These are phyloP conservation scores for Spathaspora passalidarum DNA, from an alignment of 805 yeast species.

Conservation along the genomic window DNA sequence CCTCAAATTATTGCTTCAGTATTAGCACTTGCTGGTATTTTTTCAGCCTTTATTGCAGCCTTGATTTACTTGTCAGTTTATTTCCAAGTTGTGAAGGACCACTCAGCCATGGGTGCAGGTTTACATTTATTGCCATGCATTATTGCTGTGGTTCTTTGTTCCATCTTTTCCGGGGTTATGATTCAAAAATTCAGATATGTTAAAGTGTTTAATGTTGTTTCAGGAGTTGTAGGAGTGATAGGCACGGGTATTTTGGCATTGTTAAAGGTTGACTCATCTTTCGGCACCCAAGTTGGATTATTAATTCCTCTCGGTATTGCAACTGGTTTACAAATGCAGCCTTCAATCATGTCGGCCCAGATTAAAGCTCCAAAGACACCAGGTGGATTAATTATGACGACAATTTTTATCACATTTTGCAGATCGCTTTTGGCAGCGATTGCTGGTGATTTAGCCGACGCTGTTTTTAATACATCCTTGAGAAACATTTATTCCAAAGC, in stretches of 20 bases:
- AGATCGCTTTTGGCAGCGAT: slow-evolving; percentile 48
- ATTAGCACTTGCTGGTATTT: slow-evolving; percentile 27
- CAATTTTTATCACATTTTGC: slow-evolving; percentile 42
- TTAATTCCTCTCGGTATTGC: slow-evolving; percentile 47
- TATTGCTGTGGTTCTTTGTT: slow-evolving; percentile 33
- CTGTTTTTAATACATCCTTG: slow-evolving; percentile 10
- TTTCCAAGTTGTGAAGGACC: slow-evolving; percentile 46
- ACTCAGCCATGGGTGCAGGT: slow-evolving; percentile 45
- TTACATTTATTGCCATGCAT: slow-evolving; percentile 42
- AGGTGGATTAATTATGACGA: slow-evolving; percentile 48
- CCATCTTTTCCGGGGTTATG: slow-evolving; percentile 35
- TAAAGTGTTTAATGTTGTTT: slow-evolving; percentile 35
- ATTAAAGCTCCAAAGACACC: slow-evolving; percentile 49
- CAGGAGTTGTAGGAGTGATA: slow-evolving; percentile 31
- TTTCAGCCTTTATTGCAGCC: slow-evolving; percentile 35
- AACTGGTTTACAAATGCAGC: slow-evolving; percentile 47
- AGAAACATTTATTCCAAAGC: slow-evolving; percentile 7
- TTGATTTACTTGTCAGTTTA: slow-evolving; percentile 31
- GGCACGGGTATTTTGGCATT: slow-evolving; percentile 46
- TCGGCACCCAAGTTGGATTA: slow-evolving; percentile 39
- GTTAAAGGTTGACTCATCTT: slow-evolving; percentile 36
- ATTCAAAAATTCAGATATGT: slow-evolving; percentile 38
- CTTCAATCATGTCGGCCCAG: slow-evolving; percentile 43
- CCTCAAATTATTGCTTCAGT: slow-evolving; percentile 38
- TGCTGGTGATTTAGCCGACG: slow-evolving; percentile 23